Percentiles rank a stretch among this genome's conserved stretches.
These are phyloP conservation scores for Suillus occidentalis DNA, from an alignment of 768 basidiomycete species.

Conservation along the genomic window DNA sequence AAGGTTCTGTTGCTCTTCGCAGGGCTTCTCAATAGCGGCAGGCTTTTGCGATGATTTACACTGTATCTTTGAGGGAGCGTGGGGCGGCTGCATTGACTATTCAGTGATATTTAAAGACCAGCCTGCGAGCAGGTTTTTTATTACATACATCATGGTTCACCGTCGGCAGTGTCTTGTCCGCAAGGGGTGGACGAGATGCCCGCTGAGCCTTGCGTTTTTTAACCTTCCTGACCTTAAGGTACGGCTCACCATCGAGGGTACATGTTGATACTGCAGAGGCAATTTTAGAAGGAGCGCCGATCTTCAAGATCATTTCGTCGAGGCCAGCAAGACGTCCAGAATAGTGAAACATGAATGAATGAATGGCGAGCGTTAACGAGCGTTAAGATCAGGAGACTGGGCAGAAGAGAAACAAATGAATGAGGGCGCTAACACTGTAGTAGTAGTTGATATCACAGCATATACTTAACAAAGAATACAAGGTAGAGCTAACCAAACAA, in stretches of 20 bases:
- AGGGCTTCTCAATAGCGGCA: background rate
- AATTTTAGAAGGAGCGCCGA: conserved; percentile 29
- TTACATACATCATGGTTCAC: conserved; percentile 31
- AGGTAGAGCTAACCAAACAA: conserved; percentile 13
- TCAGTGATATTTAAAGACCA: conserved; percentile 16
- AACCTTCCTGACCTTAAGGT: conserved; percentile 23
- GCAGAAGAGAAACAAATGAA: conserved; percentile 4
- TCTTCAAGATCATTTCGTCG: conserved; percentile 39
- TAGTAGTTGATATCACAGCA: background rate
- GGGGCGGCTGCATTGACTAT: conserved; percentile 10
- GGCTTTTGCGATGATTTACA: background rate
- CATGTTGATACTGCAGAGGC: conserved; percentile 27
- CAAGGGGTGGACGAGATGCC: conserved; percentile 31
- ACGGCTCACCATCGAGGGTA: conserved; percentile 18
- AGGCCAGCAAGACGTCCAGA: conserved; percentile 46
- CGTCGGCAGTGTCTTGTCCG: conserved; percentile 26
- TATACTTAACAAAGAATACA: conserved; percentile 3
- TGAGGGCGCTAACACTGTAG: conserved; percentile 8
- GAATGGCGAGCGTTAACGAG: conserved; percentile 13
- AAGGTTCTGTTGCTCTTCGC: background rate
- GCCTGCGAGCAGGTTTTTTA: conserved; percentile 6
- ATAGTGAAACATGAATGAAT: conserved; percentile 34
- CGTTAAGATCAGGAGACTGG: conserved; percentile 11
- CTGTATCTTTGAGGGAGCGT: conserved; percentile 5
- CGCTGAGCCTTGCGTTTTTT: conserved; percentile 20